Base-by-base conservation (phyloP, 192 early-diverging fungal species). In the Powellomyces hirtus region DNA sequence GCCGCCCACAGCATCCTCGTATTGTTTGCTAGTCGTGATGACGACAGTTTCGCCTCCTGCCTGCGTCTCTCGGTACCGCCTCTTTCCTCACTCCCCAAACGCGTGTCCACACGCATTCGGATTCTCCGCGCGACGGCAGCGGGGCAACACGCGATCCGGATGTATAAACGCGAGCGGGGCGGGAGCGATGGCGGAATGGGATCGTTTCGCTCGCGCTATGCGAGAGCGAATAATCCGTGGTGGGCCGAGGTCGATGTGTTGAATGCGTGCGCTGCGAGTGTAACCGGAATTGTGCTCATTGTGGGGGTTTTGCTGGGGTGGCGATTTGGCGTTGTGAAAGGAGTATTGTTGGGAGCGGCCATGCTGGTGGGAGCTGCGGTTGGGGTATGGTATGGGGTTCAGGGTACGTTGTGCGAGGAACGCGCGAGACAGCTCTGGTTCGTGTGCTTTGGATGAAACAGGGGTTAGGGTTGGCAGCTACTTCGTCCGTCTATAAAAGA, bases 91-190 rank as follows among this genome's bases (percentile, higher is more conserved):
- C 55, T 82, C 10, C 70, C 77, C 3, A 26, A 26, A 36, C 61
- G 26, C 1, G 36, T 72, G 13, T 4, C 22, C 7, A 64, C 50
- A n/a, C 22, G 59, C 1, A 72, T 74, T 0, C 29, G 29, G 14
- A 44, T 7, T 29, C 55, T 82, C 27, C 38, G 80, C 2, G 61
- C 22, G 8, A 72, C 64, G 20, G 14, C 10, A 14, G 77, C 80
- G 16, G 80, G 80, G 1, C 51, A 62, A 57, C 68, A 77, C 56
- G 80, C 73, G 10, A 58, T 82, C 22, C 35, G 60, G 33, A 77
- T 82, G 80, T 82, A 53, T 16, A 10, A 62, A 10, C 73, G 60
- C 35, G 80, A 82, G 50, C 20, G 77, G 7, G 68, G 69, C 1
- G 30, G 16, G 1, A 30, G 33, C 26, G 16, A 8, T 11, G 13